Percentiles rank a stretch among this genome's conserved stretches.
phyloP scores from a whole-genome alignment of 2,329 filamentous ascomycete species.

The Pezicula carpinea region DNA sequence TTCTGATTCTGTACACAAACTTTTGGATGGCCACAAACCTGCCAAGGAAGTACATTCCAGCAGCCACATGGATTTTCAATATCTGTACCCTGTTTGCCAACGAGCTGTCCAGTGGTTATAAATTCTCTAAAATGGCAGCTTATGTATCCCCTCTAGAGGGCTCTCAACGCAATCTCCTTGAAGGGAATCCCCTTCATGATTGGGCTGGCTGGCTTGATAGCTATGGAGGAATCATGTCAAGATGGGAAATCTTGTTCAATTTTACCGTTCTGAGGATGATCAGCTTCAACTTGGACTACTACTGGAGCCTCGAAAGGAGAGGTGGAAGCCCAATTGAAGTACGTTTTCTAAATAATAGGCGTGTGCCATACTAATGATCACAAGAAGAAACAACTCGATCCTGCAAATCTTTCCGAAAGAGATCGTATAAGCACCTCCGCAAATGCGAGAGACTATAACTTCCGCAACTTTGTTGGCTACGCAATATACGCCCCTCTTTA shows the following conservation, averaged over 20 bases:
- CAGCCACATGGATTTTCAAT: constrained; percentile 85
- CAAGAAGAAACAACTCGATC: constrained; percentile 98
- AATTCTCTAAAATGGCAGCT: constrained; percentile 57
- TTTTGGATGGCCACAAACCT: constrained; percentile 71
- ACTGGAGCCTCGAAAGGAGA: constrained; percentile 74
- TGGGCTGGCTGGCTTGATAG: constrained; percentile 73
- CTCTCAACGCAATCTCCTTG: constrained; percentile 5
- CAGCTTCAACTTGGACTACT: constrained; percentile 95
- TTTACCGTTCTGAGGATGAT: constrained; percentile 88
- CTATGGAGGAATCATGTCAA: constrained; percentile 75
- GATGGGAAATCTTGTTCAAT: constrained; percentile 98
- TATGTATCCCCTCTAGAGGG: constrained; percentile 35
- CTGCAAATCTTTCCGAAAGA: constrained; percentile 77
- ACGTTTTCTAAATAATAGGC: constrained; percentile 20
- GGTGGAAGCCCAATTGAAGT: constrained; percentile 75
- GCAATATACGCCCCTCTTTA: constrained; percentile 90
- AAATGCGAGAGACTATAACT: constrained; percentile 63
- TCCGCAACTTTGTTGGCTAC: constrained; percentile 87
- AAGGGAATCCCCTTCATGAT: constrained; percentile 10
- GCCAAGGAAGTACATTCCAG: constrained; percentile 66
- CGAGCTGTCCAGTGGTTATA: constrained; percentile 77
- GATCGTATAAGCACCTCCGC: constrained; percentile 80
- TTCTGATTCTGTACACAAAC: constrained; percentile 76
- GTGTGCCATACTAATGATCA: constrained; percentile 52
- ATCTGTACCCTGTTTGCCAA: constrained; percentile 83